Conservation (phyloP, 2,329 filamentous ascomycete genomes). For the Fusarium sp. region DNA sequence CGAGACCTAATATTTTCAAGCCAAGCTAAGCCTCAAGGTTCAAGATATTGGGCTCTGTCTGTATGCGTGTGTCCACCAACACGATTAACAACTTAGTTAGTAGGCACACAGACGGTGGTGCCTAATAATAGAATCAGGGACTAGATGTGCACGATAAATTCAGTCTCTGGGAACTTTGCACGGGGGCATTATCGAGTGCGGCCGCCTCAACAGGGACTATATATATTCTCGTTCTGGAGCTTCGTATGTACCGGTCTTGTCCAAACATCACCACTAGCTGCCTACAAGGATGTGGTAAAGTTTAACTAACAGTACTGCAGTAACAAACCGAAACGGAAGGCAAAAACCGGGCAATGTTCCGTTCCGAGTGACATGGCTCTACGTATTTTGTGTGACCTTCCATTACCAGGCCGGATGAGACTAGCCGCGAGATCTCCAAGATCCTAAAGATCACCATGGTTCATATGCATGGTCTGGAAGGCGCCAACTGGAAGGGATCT, state of each 20-base stretch:
- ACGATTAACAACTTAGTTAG: too few species aligned
- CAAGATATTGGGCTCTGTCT: background rate
- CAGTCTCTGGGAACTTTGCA: background rate
- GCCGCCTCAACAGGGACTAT: conserved; percentile 13
- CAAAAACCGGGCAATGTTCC: conserved; percentile 27
- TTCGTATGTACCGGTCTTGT: background rate
- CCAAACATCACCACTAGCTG: conserved; percentile 3
- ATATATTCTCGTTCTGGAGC: background rate
- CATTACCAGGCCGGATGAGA: conserved; percentile 51
- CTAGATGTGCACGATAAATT: background rate
- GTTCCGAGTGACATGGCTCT: conserved; percentile 10
- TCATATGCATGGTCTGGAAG: conserved; percentile 52
- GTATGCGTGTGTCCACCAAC: background rate
- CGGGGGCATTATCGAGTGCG: background rate
- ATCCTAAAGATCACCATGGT: conserved; percentile 56
- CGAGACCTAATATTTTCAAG: background rate
- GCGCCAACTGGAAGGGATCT: conserved; percentile 50
- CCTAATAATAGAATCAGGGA: conserved; percentile 7
- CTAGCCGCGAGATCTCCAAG: conserved; percentile 57
- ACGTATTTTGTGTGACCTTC: conserved; percentile 19
- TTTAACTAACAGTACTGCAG: background rate
- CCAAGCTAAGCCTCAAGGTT: background rate
- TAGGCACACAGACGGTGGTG: background rate
- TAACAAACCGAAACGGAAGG: conserved; percentile 36
- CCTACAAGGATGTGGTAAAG: conserved; percentile 16